Conservation (phyloP, 371 early-diverging fungal species). For the Smittium culicis region DNA sequence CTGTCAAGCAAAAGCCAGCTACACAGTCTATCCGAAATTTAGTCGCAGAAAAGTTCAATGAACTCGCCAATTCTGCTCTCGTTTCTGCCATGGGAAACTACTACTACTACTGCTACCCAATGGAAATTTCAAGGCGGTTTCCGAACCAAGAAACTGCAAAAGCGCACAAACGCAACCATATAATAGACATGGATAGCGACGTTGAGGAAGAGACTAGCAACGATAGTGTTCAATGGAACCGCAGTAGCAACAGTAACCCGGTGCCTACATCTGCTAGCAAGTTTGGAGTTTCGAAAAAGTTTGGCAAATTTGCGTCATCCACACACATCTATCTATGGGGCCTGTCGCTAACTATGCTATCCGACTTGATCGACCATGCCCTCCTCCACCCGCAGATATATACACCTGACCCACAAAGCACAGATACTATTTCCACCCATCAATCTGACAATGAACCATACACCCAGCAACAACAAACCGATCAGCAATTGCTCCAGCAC, state of each 20-base stretch:
- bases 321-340: conserved; percentile 29
- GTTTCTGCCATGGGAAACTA: not conserved
- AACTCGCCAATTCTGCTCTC: not conserved
- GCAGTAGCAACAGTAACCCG: conserved; percentile 1
- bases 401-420: not conserved
- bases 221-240: no score
- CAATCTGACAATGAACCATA: not conserved
- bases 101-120: not conserved
- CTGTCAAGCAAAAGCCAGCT: no score
- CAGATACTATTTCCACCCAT: not conserved
- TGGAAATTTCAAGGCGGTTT: no score
- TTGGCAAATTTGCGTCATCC: conserved; percentile 14
- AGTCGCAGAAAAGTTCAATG: not conserved
- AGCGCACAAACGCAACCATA: no score
- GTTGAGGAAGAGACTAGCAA: no score
- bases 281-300: no score
- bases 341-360: conserved; percentile 19
- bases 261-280: not conserved
- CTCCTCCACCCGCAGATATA: not conserved
- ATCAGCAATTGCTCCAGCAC: no score
- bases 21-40: not conserved
- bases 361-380: conserved; percentile 17
- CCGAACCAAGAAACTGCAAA: no score
- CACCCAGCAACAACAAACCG: no score
- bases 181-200: no score